Percentiles rank a stretch among this genome's conserved stretches.
phyloP scores from a whole-genome alignment of 257 asterid genomes.

The Leonotis leonurus region DNA sequence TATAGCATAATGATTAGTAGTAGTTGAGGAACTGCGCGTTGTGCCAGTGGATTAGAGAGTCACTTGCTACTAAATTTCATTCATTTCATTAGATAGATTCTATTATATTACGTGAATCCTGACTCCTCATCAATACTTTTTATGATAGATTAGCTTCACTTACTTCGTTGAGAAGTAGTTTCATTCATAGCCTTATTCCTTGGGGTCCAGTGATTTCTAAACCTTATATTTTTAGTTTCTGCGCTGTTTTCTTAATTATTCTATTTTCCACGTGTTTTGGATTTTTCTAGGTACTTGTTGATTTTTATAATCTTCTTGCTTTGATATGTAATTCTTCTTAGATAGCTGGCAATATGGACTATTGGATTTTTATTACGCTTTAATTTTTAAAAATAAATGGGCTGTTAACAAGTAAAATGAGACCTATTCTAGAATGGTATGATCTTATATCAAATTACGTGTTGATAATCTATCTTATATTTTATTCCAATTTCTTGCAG shows the following conservation, averaged over 20 bases:
- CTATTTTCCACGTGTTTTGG: neutral
- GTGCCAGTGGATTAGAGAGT: neutral
- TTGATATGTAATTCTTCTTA: neutral
- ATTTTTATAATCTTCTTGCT: neutral
- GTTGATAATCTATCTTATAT: neutral
- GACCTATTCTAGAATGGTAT: neutral
- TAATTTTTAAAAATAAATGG: too few species aligned
- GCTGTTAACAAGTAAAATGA: neutral
- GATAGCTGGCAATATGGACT: neutral
- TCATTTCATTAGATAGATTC: neutral
- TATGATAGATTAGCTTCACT: neutral
- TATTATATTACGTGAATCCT: neutral
- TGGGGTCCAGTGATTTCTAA: neutral
- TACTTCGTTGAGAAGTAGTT: neutral
- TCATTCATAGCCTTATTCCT: neutral
- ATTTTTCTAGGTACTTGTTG: neutral
- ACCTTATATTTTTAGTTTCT: too few species aligned
- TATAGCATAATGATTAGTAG: neutral
- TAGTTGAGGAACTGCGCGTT: slow-evolving; percentile 1
- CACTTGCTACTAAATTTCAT: neutral
- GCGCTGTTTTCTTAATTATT: neutral
- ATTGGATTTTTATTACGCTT: neutral
- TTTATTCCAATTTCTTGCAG: slow-evolving; percentile 34
- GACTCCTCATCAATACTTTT: neutral
- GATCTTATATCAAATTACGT: neutral